phyloP scores from a whole-genome alignment of 495 filamentous ascomycete species.

The Hyaloscypha finlandica region DNA sequence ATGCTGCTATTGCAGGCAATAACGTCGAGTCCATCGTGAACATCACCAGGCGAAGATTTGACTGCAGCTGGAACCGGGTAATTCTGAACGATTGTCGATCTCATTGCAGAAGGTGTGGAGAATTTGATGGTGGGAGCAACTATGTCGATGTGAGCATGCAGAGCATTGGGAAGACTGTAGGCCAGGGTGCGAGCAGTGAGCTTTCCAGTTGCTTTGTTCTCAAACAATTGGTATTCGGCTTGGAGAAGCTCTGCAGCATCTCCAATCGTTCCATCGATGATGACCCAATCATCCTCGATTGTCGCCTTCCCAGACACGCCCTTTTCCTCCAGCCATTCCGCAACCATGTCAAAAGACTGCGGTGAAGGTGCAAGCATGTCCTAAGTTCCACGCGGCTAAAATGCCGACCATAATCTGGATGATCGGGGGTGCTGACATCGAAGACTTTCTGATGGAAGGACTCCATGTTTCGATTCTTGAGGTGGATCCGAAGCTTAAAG shows the following conservation, averaged over 20 bases:
- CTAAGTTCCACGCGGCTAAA: constrained; percentile 53
- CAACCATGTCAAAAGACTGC: constrained; percentile 2
- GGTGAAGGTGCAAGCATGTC: constrained; percentile 9
- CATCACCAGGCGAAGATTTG: neutral
- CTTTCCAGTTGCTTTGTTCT: constrained; percentile 22
- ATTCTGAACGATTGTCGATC: neutral
- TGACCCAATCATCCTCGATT: constrained; percentile 48
- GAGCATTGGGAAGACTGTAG: constrained; percentile 54
- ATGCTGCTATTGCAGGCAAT: constrained; percentile 12
- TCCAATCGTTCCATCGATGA: constrained; percentile 42
- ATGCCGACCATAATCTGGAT: constrained; percentile 56
- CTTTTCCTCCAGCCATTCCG: neutral
- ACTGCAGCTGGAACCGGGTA: neutral
- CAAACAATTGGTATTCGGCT: constrained; percentile 5
- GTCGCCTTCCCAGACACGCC: neutral
- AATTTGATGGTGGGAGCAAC: constrained; percentile 56
- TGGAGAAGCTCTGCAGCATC: constrained; percentile 46
- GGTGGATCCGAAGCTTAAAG: constrained; percentile 47
- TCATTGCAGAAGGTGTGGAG: neutral
- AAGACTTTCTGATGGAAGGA: constrained; percentile 57
- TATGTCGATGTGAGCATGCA: constrained; percentile 57
- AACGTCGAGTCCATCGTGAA: constrained; percentile 10
- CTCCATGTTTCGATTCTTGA: constrained; percentile 45
- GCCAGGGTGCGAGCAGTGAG: constrained; percentile 35
- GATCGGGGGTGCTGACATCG: constrained; percentile 55